Percentiles rank a stretch among this genome's conserved stretches.
Conservation (phyloP, 139 green algal genomes). For the Chlorella ohadii region DNA sequence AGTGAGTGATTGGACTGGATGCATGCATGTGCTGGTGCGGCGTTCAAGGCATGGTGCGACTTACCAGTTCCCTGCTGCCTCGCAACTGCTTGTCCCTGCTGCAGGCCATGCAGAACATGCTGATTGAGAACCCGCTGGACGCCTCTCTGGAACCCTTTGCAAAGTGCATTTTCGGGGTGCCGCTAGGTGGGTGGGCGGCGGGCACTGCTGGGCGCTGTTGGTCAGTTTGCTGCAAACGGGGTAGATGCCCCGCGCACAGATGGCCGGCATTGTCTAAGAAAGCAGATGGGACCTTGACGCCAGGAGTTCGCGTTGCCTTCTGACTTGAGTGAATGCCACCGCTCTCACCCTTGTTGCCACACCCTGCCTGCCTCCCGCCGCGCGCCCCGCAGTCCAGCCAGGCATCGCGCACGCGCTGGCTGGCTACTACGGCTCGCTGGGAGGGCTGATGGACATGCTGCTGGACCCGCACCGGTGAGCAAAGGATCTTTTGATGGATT, state of each 20-base stretch:
- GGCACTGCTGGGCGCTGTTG: background rate
- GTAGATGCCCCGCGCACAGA: too few species aligned
- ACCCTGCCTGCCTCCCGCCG: too few species aligned
- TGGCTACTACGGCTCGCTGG: conserved; percentile 29
- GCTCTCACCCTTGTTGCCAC: too few species aligned
- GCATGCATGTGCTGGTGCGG: too few species aligned
- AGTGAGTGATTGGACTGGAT: too few species aligned
- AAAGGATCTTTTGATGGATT: too few species aligned
- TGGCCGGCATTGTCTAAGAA: too few species aligned
- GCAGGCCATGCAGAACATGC: conserved; percentile 6
- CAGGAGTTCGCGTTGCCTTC: too few species aligned
- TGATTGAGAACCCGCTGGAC: conserved; percentile 18
- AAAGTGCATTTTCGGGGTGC: conserved; percentile 13
- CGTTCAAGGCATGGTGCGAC: too few species aligned
- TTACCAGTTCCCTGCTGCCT: too few species aligned
- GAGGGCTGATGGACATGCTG: conserved; percentile 35
- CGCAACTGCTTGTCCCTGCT: background rate
- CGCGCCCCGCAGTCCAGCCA: conserved; percentile 13
- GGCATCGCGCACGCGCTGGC: conserved; percentile 30
- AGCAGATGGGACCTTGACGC: too few species aligned
- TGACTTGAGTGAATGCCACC: too few species aligned
- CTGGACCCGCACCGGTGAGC: conserved; percentile 20
- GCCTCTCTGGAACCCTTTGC: background rate
- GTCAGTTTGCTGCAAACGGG: background rate
- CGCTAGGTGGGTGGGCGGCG: background rate